Evolutionary conservation across 805 yeast genomes (phyloP), one percentile per base, ranked within the genome.

Genomic region (Schwanniomyces polymorphus): DNA sequence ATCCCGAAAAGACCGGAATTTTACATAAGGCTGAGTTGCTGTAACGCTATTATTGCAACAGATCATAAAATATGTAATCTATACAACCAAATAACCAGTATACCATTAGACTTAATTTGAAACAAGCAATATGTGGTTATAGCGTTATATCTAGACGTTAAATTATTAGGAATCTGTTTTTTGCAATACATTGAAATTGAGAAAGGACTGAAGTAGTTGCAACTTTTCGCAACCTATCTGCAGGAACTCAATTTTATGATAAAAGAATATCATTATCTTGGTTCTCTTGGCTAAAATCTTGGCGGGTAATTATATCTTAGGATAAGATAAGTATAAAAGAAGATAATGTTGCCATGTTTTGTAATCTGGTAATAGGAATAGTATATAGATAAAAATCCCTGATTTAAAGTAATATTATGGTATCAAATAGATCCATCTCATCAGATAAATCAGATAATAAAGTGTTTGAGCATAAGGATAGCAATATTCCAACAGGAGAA

Each of bases 371-470:
- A 31, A 16, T 16, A 16, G 14, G 21, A 14, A 18, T 14, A 31
- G 35, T 31, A 17, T 14, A 31, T 31, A 31, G 21, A 31, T 31
- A 31, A n/a, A 31, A 31, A 16, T 16, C 35, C 17, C 35, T 31
- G 35, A 31, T 7, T 14, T 16, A 31, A 31, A 16, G 17, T 7
- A 7, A 3, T 31, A 31, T 17, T 31, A 37, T 37, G 39, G 27
- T n/a, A n/a, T 37, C 39, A 12, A 21, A 18, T n/a, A 37, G 21
- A 26, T 37, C 39, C 39, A 12, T 18, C n/a, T 21, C 11, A 23
- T 37, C 39, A 37, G 39, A 37, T 25, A 37, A 37, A 21, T 9
- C 39, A 37, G 39, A 37, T 10, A 37, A 37, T 23, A 37, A 37
- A 37, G 39, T 21, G 16, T 37, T 37, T 5, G 27, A 18, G 16